phyloP scores from a whole-genome alignment of 257 asterid species.

The Lycium ferocissimum region DNA sequence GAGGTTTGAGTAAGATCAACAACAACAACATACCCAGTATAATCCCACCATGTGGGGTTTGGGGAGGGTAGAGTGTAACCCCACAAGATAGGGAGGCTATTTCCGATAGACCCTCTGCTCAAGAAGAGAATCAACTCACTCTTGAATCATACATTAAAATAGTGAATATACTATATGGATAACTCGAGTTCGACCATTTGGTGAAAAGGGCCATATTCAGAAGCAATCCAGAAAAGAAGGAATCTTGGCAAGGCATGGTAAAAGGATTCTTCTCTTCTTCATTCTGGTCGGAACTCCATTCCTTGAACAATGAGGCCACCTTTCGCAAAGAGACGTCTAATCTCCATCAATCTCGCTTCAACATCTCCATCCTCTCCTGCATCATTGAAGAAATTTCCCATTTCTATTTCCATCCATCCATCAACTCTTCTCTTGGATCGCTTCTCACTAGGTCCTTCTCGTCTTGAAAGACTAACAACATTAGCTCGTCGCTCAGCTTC shows the following conservation, averaged over 20 bases:
- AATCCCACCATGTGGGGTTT: too few species aligned
- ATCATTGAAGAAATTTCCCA: slow-evolving; percentile 21
- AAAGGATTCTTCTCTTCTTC: not conserved
- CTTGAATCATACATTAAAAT: not conserved
- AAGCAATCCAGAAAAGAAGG: not conserved
- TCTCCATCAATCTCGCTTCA: slow-evolving; percentile 26
- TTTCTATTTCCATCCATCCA: slow-evolving; percentile 37
- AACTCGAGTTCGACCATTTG: not conserved
- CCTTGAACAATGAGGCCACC: slow-evolving; percentile 41
- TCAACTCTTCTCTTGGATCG: slow-evolving; percentile 12
- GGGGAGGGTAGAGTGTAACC: too few species aligned
- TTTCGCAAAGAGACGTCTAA: not conserved
- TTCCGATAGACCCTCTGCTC: too few species aligned
- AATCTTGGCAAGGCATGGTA: not conserved
- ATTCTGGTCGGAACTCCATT: slow-evolving; percentile 46
- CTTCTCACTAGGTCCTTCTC: not conserved
- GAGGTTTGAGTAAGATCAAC: not conserved
- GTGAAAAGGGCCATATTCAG: not conserved
- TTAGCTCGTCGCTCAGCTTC: not conserved
- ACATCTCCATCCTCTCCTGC: slow-evolving; percentile 27
- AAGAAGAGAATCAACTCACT: too few species aligned
- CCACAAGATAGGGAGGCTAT: too few species aligned
- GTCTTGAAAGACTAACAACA: not conserved
- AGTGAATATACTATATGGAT: not conserved
- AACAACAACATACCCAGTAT: too few species aligned